These are phyloP conservation scores for Leishmania gerbilli DNA, from an alignment of 208 protist genomes.

Conservation along the genomic window DNA sequence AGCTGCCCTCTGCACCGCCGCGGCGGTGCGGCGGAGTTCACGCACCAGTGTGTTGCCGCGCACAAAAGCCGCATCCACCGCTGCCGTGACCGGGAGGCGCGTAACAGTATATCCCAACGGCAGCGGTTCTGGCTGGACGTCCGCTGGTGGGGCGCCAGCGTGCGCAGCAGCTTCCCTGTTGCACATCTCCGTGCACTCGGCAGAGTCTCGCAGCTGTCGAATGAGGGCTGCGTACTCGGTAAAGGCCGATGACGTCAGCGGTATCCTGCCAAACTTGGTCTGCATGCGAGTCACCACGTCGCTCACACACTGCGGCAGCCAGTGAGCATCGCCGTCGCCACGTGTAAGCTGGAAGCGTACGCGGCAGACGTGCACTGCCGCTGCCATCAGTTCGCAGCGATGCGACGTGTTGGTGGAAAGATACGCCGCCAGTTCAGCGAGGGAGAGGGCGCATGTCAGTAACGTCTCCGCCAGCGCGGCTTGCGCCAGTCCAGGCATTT, in stretches of 20 bases:
- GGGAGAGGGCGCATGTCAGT: conserved; percentile 21
- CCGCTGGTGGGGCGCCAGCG: background rate
- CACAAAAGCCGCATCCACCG: conserved; percentile 19
- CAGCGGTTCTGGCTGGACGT: background rate
- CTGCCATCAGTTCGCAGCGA: conserved; percentile 25
- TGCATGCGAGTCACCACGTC: conserved; percentile 26
- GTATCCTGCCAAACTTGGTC: conserved; percentile 11
- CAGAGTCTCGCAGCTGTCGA: conserved; percentile 12
- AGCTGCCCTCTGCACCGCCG: background rate
- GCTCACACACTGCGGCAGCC: conserved; percentile 22
- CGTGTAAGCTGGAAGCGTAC: conserved; percentile 6
- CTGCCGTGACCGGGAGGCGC: background rate
- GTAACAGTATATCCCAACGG: conserved; percentile 24
- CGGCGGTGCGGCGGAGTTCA: conserved; percentile 8
- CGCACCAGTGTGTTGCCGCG: conserved; percentile 28
- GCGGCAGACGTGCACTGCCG: conserved; percentile 22
- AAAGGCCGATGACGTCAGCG: conserved; percentile 17
- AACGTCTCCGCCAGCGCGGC: conserved; percentile 14
- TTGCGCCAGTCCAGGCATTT: conserved; percentile 6
- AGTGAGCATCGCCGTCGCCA: background rate
- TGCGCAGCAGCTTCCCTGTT: conserved; percentile 5
- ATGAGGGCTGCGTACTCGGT: conserved; percentile 16
- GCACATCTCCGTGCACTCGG: background rate
- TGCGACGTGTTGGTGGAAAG: conserved; percentile 18
- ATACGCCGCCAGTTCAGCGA: conserved; percentile 26